A percentile compares a stretch with the other conserved stretches of the same genome.
Evolutionary conservation across 345 rosid species (phyloP).

Genomic region (Lepidium didymum): DNA sequence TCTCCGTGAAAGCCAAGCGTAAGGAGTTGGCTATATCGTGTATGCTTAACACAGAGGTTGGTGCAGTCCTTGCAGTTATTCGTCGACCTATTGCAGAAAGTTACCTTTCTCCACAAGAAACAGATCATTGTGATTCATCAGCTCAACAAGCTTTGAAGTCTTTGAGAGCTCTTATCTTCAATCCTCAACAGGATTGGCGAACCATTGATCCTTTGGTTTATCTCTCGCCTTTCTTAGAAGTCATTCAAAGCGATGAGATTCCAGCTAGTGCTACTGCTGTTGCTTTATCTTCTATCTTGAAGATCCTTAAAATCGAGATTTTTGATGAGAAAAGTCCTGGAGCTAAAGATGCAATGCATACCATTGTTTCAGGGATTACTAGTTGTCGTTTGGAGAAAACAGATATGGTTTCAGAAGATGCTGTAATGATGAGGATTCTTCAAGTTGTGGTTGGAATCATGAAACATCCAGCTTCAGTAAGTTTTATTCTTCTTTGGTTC

Average conservation of each 20-base stretch:
- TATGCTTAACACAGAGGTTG: conserved; percentile 92
- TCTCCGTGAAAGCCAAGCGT: conserved; percentile 26
- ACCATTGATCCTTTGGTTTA: conserved; percentile 72
- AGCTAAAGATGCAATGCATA: conserved; percentile 56
- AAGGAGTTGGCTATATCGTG: conserved; percentile 68
- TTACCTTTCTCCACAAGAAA: conserved; percentile 44
- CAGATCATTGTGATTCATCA: conserved; percentile 41
- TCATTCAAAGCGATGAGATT: conserved; percentile 65
- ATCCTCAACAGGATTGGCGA: conserved; percentile 87
- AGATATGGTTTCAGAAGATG: conserved; percentile 53
- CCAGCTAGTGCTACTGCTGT: conserved; percentile 73
- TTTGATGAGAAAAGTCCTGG: conserved; percentile 80
- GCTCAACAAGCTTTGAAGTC: conserved; percentile 67
- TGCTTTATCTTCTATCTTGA: conserved; percentile 54
- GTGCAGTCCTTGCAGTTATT: conserved; percentile 73
- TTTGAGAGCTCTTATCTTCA: conserved; percentile 69
- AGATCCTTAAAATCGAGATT: conserved; percentile 53
- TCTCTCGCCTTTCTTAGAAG: conserved; percentile 76
- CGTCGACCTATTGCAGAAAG: conserved; percentile 46
- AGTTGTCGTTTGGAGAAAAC: conserved; percentile 83
- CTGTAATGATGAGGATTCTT: conserved; percentile 77
- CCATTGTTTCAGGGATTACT: conserved; percentile 50
- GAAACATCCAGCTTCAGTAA: conserved; percentile 43
- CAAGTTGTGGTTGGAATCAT: conserved; percentile 58
- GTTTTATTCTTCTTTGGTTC: neutral